These are phyloP conservation scores for Centella asiatica DNA, from an alignment of 129 eudicot genomes.

Conservation along the genomic window DNA sequence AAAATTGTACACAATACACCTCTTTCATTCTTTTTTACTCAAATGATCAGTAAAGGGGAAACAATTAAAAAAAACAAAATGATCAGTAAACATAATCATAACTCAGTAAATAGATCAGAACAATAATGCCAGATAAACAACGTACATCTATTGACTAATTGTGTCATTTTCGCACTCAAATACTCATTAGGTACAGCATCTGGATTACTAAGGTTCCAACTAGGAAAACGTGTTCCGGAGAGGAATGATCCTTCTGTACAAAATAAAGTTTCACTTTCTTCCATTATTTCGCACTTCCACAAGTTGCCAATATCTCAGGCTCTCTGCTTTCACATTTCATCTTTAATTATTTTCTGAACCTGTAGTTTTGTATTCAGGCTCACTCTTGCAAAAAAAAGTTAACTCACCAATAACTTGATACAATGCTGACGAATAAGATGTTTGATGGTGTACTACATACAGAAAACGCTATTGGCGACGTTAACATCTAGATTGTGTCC, in stretches of 20 bases:
- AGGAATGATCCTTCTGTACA: not conserved
- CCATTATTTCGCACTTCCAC: not conserved
- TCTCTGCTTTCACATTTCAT: not conserved
- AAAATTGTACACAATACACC: no score
- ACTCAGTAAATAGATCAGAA: no score
- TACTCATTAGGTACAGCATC: no score
- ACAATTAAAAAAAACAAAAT: no score
- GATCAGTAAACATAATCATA: no score
- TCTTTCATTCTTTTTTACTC: no score
- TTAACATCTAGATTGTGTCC: not conserved
- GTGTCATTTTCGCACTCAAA: no score
- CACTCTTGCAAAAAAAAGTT: conserved; percentile 3
- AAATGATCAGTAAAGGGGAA: no score
- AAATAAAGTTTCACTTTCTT: not conserved
- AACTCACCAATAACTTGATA: no score
- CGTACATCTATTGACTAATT: no score
- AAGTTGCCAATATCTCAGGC: conserved; percentile 1
- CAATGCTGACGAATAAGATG: not conserved
- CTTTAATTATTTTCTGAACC: not conserved
- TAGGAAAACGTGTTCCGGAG: not conserved
- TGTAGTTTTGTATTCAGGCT: not conserved
- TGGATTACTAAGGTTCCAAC: not conserved
- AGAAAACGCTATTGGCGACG: not conserved
- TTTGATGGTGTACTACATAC: not conserved
- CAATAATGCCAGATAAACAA: no score